Percentiles rank a stretch among this genome's conserved stretches.
Evolutionary conservation across 345 rosid genomes (phyloP).

Genomic region (Nasturtium officinale): DNA sequence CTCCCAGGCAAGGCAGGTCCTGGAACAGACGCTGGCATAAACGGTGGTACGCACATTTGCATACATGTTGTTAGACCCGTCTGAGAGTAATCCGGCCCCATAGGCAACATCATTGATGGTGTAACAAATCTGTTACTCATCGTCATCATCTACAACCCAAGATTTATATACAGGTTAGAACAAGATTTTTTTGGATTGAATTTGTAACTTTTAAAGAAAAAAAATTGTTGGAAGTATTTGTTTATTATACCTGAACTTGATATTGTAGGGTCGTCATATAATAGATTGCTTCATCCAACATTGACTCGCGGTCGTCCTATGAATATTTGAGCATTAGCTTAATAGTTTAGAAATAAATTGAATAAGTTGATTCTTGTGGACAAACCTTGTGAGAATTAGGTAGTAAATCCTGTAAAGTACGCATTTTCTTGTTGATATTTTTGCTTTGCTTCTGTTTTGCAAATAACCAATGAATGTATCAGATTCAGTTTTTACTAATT

Average conservation of each 20-base stretch:
- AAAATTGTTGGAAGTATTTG: neutral
- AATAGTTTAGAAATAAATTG: neutral
- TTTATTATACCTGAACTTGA: constrained; percentile 66
- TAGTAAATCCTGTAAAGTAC: constrained; percentile 61
- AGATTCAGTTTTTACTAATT: neutral
- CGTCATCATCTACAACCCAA: constrained; percentile 46
- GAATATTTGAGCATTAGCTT: neutral
- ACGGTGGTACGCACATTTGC: constrained; percentile 35
- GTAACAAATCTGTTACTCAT: constrained; percentile 50
- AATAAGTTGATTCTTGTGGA: constrained; percentile 4
- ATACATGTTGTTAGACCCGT: constrained; percentile 34
- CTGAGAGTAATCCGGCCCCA: constrained; percentile 34
- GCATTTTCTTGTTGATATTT: constrained; percentile 71
- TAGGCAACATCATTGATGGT: constrained; percentile 41
- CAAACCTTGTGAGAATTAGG: constrained; percentile 70
- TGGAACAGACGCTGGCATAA: constrained; percentile 19
- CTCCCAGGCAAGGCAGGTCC: constrained; percentile 24
- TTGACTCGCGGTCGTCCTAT: constrained; percentile 61
- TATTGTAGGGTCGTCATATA: constrained; percentile 65
- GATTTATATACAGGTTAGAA: constrained; percentile 26
- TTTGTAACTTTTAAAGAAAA: neutral
- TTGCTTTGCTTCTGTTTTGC: constrained; percentile 56
- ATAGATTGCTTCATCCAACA: constrained; percentile 71
- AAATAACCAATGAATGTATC: constrained; percentile 12
- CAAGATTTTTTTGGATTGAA: neutral